Evolutionary conservation across 1,284 basidiomycete species (phyloP).

Genomic region (Gomphus bonarii): DNA sequence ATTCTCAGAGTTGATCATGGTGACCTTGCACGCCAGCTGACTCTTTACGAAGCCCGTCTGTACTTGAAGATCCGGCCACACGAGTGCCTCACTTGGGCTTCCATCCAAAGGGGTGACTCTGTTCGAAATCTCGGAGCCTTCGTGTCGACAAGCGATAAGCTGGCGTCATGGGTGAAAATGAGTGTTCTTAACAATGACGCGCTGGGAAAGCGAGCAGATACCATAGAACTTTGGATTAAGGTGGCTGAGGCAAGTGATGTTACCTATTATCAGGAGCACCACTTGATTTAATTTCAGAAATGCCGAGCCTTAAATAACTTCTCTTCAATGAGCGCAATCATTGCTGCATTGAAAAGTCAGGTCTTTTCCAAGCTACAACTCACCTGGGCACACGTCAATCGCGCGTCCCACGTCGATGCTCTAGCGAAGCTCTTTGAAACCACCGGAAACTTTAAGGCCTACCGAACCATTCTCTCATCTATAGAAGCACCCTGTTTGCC

Average conservation of each 20-base stretch:
- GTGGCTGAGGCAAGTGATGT: constrained; percentile 52
- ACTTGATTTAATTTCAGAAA: constrained; percentile 33
- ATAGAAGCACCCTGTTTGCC: constrained; percentile 57
- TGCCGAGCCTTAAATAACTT: constrained; percentile 57
- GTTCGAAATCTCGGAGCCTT: constrained; percentile 43
- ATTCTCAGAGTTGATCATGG: constrained; percentile 41
- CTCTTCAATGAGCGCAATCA: constrained; percentile 55
- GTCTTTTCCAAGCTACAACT: constrained; percentile 46
- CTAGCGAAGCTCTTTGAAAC: constrained; percentile 49
- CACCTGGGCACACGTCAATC: constrained; percentile 56
- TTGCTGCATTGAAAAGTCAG: constrained; percentile 49
- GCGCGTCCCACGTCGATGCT: constrained; percentile 37
- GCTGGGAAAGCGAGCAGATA: constrained; percentile 42
- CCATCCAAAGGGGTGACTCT: constrained; percentile 26
- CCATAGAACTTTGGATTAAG: constrained; percentile 66
- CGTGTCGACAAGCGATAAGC: constrained; percentile 47
- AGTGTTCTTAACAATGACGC: constrained; percentile 44
- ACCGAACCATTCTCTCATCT: constrained; percentile 38
- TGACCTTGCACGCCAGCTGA: constrained; percentile 54
- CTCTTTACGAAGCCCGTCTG: constrained; percentile 43
- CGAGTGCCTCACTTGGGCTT: constrained; percentile 50
- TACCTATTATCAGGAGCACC: constrained; percentile 5
- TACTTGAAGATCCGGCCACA: constrained; percentile 49
- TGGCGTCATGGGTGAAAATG: constrained; percentile 55
- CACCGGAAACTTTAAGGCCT: constrained; percentile 44